These are phyloP conservation scores for Mycena albidolilacea DNA, from an alignment of 768 basidiomycete genomes.

Conservation along the genomic window DNA sequence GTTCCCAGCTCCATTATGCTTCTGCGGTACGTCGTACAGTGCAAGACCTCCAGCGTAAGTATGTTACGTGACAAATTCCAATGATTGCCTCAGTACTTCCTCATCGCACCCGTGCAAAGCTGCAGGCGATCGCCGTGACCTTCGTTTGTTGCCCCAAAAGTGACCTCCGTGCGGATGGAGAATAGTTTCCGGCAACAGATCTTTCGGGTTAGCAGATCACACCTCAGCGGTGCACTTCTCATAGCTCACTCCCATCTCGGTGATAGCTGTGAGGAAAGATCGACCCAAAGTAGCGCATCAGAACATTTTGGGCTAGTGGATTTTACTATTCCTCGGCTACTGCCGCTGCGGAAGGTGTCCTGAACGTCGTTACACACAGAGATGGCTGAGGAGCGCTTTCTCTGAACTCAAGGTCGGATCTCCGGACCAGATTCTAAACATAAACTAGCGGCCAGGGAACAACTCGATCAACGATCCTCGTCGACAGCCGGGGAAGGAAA, in stretches of 20 bases:
- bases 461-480: constrained; percentile 17
- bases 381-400: background rate
- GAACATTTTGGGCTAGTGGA: background rate
- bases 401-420: background rate
- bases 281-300: constrained; percentile 6
- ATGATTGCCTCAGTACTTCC: constrained; percentile 5
- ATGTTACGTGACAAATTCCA: background rate
- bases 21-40: too few species aligned
- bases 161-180: background rate
- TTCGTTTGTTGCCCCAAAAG: background rate
- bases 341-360: background rate
- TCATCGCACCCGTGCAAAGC: constrained; percentile 11
- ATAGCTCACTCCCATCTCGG: background rate
- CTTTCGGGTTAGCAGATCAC: background rate
- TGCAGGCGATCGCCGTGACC: constrained; percentile 5
- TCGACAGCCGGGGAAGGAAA: background rate
- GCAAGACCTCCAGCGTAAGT: background rate
- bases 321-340: too few species aligned
- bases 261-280: constrained; percentile 12
- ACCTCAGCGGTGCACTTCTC: background rate
- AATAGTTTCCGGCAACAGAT: background rate
- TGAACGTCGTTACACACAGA: background rate
- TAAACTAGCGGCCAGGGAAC: background rate
- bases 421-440: background rate
- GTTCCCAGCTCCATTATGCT: background rate